Percentiles rank a stretch among this genome's conserved stretches.
These are phyloP conservation scores for Panicum miliaceum DNA, from an alignment of 176 grass and related monocot genomes.

Conservation along the genomic window DNA sequence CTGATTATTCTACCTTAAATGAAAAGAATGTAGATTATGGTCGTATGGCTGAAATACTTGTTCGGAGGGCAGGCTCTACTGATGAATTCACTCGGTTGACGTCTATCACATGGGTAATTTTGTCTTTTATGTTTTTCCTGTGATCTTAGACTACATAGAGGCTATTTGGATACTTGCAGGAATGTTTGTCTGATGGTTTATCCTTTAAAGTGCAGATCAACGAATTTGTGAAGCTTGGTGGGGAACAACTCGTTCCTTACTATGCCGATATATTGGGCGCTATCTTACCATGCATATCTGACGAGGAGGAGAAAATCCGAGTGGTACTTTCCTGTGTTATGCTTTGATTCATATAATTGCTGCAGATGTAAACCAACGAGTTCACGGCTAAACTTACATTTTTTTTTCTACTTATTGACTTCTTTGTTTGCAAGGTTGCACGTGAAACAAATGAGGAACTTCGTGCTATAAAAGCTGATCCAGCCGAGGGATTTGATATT, in stretches of 20 bases:
- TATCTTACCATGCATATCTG: slow-evolving; percentile 97
- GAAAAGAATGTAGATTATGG: slow-evolving; percentile 99
- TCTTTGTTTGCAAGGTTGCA: slow-evolving; percentile 82
- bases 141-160: slow-evolving; percentile 12
- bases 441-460: slow-evolving; percentile 99
- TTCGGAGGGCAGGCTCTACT: slow-evolving; percentile 78
- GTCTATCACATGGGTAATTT: slow-evolving; percentile 96
- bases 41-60: slow-evolving; percentile 99
- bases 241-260: slow-evolving; percentile 97
- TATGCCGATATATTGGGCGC: slow-evolving; percentile 97
- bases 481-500: slow-evolving; percentile 92
- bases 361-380: slow-evolving; percentile 32
- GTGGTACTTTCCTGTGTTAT: slow-evolving; percentile 66
- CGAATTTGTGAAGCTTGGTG: slow-evolving; percentile 98
- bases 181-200: slow-evolving; percentile 40
- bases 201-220: slow-evolving; percentile 78
- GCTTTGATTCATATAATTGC: slow-evolving; percentile 24
- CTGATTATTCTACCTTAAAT: slow-evolving; percentile 40
- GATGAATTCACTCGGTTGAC: slow-evolving; percentile 99
- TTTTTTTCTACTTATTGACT: not conserved
- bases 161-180: slow-evolving; percentile 38
- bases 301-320: slow-evolving; percentile 95
- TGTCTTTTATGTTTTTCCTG: slow-evolving; percentile 23
- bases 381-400: not conserved
- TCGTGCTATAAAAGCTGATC: slow-evolving; percentile 84